phyloP scores from a whole-genome alignment of 371 early-diverging fungal genomes.

The Amoeboradix gromovi region DNA sequence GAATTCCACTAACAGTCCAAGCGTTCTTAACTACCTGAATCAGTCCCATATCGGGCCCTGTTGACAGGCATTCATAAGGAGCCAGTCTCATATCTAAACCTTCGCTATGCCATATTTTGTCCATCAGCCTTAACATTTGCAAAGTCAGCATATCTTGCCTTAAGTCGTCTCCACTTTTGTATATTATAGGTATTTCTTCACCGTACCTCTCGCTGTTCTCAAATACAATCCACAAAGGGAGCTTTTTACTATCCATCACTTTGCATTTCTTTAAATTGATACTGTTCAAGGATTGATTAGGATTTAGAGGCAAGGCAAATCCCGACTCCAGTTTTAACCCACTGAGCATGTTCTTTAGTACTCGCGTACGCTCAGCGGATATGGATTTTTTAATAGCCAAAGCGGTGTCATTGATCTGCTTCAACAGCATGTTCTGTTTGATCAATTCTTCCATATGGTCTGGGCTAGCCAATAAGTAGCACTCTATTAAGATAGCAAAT shows the following conservation, averaged over 20 bases:
- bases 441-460: constrained; percentile 2
- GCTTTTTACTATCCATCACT: constrained; percentile 6
- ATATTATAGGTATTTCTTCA: constrained; percentile 4
- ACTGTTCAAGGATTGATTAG: neutral
- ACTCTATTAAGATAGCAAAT: constrained; percentile 4
- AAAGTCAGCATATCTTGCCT: constrained; percentile 5
- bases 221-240: constrained; percentile 4
- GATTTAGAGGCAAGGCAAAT: constrained; percentile 3
- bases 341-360: neutral
- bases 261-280: constrained; percentile 3
- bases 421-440: constrained; percentile 1
- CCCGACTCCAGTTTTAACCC: neutral
- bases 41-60: constrained; percentile 4
- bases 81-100: constrained; percentile 4
- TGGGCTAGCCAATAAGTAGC: constrained; percentile 2
- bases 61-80: constrained; percentile 3
- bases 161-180: constrained; percentile 5
- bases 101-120: constrained; percentile 5
- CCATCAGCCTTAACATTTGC: constrained; percentile 8
- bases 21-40: constrained; percentile 4
- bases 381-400: neutral
- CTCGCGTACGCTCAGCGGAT: neutral
- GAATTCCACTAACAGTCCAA: constrained; percentile 6
- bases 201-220: constrained; percentile 1
- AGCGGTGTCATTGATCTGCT: constrained; percentile 3